Conservation (phyloP, 148 eudicot species). For the Mesembryanthemum crystallinum region DNA sequence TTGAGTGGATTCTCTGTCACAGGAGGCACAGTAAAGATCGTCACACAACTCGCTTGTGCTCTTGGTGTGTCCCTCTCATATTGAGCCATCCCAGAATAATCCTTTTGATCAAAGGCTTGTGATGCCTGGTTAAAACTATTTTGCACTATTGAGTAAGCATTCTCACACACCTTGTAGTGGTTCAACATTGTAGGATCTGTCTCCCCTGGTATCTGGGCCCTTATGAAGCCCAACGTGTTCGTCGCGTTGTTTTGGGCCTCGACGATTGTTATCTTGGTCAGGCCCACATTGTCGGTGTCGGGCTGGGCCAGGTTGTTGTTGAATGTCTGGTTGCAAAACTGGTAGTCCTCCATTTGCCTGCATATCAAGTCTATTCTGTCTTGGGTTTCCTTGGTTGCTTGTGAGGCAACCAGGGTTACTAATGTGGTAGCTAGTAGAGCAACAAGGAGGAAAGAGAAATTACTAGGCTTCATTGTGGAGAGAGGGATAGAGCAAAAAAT, state of each 20-base stretch:
- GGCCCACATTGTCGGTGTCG: constrained; percentile 1
- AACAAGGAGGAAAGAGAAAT: neutral
- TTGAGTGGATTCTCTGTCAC: neutral
- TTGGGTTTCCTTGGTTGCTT: constrained; percentile 11
- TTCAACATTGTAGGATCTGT: neutral
- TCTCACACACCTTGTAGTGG: constrained; percentile 17
- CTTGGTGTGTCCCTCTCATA: constrained; percentile 18
- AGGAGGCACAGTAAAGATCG: neutral
- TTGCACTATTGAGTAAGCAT: constrained; percentile 7
- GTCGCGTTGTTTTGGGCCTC: constrained; percentile 19
- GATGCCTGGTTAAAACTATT: constrained; percentile 11
- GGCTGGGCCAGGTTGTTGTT: constrained; percentile 15
- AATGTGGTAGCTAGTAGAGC: neutral
- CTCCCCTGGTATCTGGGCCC: neutral
- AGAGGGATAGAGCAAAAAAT: too few species aligned
- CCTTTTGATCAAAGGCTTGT: neutral
- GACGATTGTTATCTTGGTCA: constrained; percentile 17
- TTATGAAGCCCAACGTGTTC: constrained; percentile 15
- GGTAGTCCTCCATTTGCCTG: constrained; percentile 20
- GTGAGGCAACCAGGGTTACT: neutral
- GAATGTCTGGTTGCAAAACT: constrained; percentile 22
- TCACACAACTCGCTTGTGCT: constrained; percentile 10
- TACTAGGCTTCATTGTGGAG: neutral
- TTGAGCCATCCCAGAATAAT: neutral
- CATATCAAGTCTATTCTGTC: constrained; percentile 13